Percentiles rank a stretch among this genome's conserved stretches.
Evolutionary conservation across 1,284 basidiomycete genomes (phyloP).

Genomic region (Paramarasmius palmivorus): DNA sequence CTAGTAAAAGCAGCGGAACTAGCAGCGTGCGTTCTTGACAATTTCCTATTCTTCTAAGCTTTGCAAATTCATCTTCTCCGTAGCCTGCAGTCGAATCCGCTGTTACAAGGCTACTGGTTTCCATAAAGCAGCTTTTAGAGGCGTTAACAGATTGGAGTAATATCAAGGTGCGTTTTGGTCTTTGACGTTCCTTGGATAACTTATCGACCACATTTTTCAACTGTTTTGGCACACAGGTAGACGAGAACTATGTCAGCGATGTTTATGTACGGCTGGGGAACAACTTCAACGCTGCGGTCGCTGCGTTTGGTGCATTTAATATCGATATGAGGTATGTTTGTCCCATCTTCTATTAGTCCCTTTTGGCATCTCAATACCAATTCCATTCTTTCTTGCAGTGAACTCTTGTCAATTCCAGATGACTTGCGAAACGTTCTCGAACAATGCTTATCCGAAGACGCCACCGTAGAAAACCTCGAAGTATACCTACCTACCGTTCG

Average conservation of each 20-base stretch:
- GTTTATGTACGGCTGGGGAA: constrained; percentile 96
- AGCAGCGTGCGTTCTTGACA: background rate
- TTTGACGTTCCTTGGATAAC: too few species aligned
- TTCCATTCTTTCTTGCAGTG: constrained; percentile 48
- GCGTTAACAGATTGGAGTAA: constrained; percentile 89
- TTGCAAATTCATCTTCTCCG: constrained; percentile 5
- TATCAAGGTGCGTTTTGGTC: constrained; percentile 34
- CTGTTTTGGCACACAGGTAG: constrained; percentile 33
- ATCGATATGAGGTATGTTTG: constrained; percentile 89
- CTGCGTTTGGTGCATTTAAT: constrained; percentile 83
- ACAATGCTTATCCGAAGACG: constrained; percentile 88
- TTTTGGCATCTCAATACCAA: constrained; percentile 17
- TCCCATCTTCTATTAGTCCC: constrained; percentile 9
- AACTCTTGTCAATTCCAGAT: constrained; percentile 86
- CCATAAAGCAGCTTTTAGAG: constrained; percentile 94
- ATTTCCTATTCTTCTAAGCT: background rate
- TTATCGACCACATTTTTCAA: too few species aligned
- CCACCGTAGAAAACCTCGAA: constrained; percentile 83
- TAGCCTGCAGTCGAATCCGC: constrained; percentile 86
- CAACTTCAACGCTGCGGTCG: constrained; percentile 93
- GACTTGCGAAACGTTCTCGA: constrained; percentile 90
- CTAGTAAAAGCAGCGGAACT: constrained; percentile 1
- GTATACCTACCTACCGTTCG: constrained; percentile 90
- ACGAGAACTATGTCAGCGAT: constrained; percentile 89
- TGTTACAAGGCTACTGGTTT: constrained; percentile 91